phyloP scores from a whole-genome alignment of 495 filamentous ascomycete species.

The Penicillium salamii region DNA sequence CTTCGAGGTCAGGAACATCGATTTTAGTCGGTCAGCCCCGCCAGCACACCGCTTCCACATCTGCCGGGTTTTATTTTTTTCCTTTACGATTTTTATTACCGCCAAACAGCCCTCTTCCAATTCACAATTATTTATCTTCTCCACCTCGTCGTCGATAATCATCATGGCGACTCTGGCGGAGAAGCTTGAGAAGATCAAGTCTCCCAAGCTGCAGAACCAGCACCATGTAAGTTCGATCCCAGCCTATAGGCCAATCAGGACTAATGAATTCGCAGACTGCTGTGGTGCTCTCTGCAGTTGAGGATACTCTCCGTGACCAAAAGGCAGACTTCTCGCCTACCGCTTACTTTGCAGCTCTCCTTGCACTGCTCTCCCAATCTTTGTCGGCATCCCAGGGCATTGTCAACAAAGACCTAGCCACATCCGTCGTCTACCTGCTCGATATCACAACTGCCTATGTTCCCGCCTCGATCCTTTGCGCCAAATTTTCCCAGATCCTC shows the following conservation, averaged over 20 bases:
- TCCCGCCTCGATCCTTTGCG: constrained; percentile 78
- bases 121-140: constrained; percentile 12
- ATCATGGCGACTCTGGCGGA: constrained; percentile 74
- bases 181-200: constrained; percentile 93
- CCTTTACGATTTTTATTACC: constrained; percentile 9
- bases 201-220: constrained; percentile 92
- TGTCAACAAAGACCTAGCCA: constrained; percentile 78
- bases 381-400: constrained; percentile 58
- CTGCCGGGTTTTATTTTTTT: constrained; percentile 10
- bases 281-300: constrained; percentile 84
- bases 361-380: constrained; percentile 80
- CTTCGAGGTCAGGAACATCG: too few species aligned
- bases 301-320: constrained; percentile 86
- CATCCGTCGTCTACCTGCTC: constrained; percentile 92
- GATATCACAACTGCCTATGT: constrained; percentile 82
- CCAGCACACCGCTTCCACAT: constrained; percentile 3
- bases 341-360: constrained; percentile 93
- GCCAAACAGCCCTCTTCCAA: constrained; percentile 8
- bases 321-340: constrained; percentile 78
- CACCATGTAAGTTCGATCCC: constrained; percentile 63
- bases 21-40: not conserved
- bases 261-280: constrained; percentile 59
- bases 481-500: constrained; percentile 92
- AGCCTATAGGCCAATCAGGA: constrained; percentile 12
- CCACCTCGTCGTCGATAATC: constrained; percentile 27